Conservation (phyloP, 148 eudicot species). For the Vaccinium darrowii region DNA sequence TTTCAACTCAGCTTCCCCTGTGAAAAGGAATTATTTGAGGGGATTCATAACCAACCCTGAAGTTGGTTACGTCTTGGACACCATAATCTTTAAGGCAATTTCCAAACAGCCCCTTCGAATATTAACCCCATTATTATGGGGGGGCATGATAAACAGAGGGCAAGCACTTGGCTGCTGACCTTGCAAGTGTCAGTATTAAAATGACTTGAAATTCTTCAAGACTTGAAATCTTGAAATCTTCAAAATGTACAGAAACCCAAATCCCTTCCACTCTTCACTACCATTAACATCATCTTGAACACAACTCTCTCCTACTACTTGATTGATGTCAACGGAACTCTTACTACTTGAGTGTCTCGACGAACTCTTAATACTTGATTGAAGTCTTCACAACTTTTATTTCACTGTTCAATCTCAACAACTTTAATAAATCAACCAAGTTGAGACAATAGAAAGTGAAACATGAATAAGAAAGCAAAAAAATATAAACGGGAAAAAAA, state of each 20-base stretch:
- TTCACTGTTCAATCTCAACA: conserved; percentile 84
- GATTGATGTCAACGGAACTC: conserved; percentile 23
- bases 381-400: conserved; percentile 76
- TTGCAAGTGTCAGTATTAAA: conserved; percentile 71
- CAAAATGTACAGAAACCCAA: conserved; percentile 74
- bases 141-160: conserved; percentile 57
- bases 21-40: background rate
- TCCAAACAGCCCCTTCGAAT: conserved; percentile 26
- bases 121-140: conserved; percentile 25
- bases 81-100: conserved; percentile 24
- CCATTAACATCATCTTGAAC: conserved; percentile 69
- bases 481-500: background rate
- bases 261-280: conserved; percentile 82
- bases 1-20: conserved; percentile 6
- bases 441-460: conserved; percentile 27
- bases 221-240: conserved; percentile 78
- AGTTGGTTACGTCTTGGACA: conserved; percentile 8
- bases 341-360: conserved; percentile 49
- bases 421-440: conserved; percentile 38
- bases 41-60: conserved; percentile 12
- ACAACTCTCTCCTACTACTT: conserved; percentile 42
- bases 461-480: background rate
- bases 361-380: conserved; percentile 91
- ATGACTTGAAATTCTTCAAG: conserved; percentile 96
- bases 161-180: conserved; percentile 91